Base-by-base conservation (phyloP, 2,329 filamentous ascomycete genomes). In the Uncinocarpus reesii region DNA sequence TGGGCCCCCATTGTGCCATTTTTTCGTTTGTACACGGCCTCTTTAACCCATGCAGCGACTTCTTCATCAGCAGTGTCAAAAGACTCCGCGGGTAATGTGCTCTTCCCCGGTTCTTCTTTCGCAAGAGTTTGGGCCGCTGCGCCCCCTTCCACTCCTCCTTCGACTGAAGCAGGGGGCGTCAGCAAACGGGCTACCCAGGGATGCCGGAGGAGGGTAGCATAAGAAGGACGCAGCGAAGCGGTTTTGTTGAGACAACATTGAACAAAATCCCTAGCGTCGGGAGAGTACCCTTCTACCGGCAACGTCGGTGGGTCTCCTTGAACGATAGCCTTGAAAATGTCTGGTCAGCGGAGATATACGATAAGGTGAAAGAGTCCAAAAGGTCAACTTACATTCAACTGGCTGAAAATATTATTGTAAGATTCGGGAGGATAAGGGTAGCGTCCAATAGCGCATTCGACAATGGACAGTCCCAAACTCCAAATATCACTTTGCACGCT, bases 401-500 rank as follows among this genome's bases (percentile, higher is more conserved):
- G 92, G 60, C 87, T 93, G 73, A 98, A 96, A 57, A 98, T 98
- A 61, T 95, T 96, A 64, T 90, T 92, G 56, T 93, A 96, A 1
- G 93, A 92, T 65, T 98, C 92, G 0, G 92, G 90, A 3, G 92
- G 90, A 60, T 98, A 98, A 1, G 92, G 92, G 65, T 98, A 98
- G 58, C 83, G 78, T 38, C 92, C 92, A 73, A 93, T 80, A 20
- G 90, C 90, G 65, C 90, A 96, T 67, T 98, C 92, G 58, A 98
- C 94, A 55, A 98, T 84, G 23, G 87, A 93, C 62, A 98, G 67
- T 13, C 92, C 92, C 57, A 98, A 69, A 65, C 87, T 95, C 92
- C 92, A 98, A 51, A 98, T 90, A 63, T 98, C 92, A 62, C 87
- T 95, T 68, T 96, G 92, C 32, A 98, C 92, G 63, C 86, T 94